Conservation (phyloP, 1,284 basidiomycete genomes). For the Ganoderma meredithae region DNA sequence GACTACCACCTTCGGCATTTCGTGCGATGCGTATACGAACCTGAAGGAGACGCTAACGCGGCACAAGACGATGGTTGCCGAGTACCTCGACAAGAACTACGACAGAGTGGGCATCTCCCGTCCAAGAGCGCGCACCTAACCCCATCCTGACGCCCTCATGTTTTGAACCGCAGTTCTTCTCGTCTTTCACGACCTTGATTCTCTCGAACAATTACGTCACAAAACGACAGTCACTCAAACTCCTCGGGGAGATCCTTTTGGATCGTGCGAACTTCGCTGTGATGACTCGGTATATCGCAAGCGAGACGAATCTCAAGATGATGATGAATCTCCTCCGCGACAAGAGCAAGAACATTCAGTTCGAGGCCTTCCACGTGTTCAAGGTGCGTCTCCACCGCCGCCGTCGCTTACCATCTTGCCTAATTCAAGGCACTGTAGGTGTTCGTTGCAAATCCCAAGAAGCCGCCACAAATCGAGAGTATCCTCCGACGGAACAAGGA, state of each 20-base stretch:
- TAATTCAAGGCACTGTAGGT: constrained; percentile 58
- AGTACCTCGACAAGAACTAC: constrained; percentile 96
- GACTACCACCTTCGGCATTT: constrained; percentile 96
- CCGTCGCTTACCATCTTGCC: neutral
- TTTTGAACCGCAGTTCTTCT: constrained; percentile 79
- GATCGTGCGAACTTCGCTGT: constrained; percentile 98
- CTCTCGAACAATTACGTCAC: constrained; percentile 97
- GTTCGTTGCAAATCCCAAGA: constrained; percentile 99
- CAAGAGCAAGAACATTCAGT: constrained; percentile 99
- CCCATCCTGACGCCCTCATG: constrained; percentile 8
- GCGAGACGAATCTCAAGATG: constrained; percentile 95
- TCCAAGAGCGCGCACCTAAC: neutral
- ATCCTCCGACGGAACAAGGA: constrained; percentile 96
- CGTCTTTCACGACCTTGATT: constrained; percentile 92
- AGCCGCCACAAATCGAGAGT: constrained; percentile 92
- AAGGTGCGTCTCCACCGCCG: constrained; percentile 67
- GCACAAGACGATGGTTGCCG: constrained; percentile 97
- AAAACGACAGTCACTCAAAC: constrained; percentile 98
- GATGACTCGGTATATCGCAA: constrained; percentile 98
- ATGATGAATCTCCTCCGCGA: constrained; percentile 99
- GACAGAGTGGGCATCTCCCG: constrained; percentile 71
- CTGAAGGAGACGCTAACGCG: constrained; percentile 96
- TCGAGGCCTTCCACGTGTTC: constrained; percentile 99
- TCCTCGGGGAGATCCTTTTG: constrained; percentile 96
- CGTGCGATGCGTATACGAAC: constrained; percentile 97